Base-by-base conservation (phyloP, 345 rosid species). In the Populus pruinosa region DNA sequence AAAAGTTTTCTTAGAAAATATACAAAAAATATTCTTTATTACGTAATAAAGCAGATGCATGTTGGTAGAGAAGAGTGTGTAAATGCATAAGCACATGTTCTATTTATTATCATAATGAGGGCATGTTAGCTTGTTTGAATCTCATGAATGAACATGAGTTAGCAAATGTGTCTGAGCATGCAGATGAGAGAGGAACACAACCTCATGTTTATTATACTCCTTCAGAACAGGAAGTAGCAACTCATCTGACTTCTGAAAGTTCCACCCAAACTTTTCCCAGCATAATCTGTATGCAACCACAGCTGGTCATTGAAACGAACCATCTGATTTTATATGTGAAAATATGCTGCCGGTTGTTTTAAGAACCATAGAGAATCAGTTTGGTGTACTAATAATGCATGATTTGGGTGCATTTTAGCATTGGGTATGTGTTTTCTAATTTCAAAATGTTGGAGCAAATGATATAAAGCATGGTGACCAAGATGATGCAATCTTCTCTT, bases 191-290 rank as follows among this genome's bases (percentile, higher is more conserved):
- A 44, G 74, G 36, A 74, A 39, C 6, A 82, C 72, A 75, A 94
- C 99, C 98, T 96, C 98, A 8, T 86, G 94, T 79, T 93, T 96
- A 76, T 91, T 87, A 49, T 90, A 96, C 86, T 96, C 98, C 79
- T 91, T 93, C 84, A 96, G 82, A 83, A 96, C 99, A 53, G 96
- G 99, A 76, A 89, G 65, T 29, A 93, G 87, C 79, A 96, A 82
- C 78, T 93, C 97, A 77, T 93, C 94, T 31, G 92, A 87, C 83
- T 96, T 96, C 79, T 89, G 90, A 71, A 91, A 55, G 78, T 82
- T 88, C 99, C 98, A 96, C 18, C 90, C 97, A 88, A 96, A 91
- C 81, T 90, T 93, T 72, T 96, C 99, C 94, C 94, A 92, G 87
- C 99, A 93, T 79, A 93, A 76, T 84, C 99, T 96, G 90, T 72